Percentiles rank a stretch among this genome's conserved stretches.
phyloP scores from a whole-genome alignment of 345 rosid genomes.

The Lepidium aucheri region DNA sequence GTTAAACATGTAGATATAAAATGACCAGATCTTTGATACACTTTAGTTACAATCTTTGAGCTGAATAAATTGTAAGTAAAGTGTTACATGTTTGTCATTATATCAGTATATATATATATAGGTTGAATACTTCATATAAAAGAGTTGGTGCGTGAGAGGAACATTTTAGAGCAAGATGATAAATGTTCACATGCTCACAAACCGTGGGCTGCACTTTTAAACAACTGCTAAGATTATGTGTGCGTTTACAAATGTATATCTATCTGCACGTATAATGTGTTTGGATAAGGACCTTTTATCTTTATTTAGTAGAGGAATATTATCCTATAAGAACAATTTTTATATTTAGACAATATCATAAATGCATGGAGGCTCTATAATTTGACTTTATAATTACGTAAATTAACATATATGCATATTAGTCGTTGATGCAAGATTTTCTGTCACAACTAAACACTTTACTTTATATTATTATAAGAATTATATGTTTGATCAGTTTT shows the following conservation, averaged over 20 bases:
- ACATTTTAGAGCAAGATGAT: constrained; percentile 2
- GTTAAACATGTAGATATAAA: too few species aligned
- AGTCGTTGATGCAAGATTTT: neutral
- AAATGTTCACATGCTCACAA: constrained; percentile 14
- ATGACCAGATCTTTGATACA: too few species aligned
- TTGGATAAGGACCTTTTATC: constrained; percentile 5
- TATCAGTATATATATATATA: neutral
- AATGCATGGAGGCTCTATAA: neutral
- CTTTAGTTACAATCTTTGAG: too few species aligned
- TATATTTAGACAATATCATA: neutral
- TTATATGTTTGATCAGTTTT: too few species aligned
- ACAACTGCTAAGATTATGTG: constrained; percentile 7
- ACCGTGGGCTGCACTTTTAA: constrained; percentile 18
- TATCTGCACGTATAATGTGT: neutral
- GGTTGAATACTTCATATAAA: neutral
- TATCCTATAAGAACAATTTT: neutral
- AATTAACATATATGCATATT: neutral
- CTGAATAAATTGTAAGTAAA: too few species aligned
- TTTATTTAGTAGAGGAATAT: neutral
- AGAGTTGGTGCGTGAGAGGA: neutral
- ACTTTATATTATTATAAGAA: neutral
- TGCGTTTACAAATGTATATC: neutral
- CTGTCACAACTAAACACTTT: neutral
- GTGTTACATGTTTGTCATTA: too few species aligned
- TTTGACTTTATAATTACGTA: neutral